Conservation (phyloP, 2,329 filamentous ascomycete species). For the Aspergillus cejpii region DNA sequence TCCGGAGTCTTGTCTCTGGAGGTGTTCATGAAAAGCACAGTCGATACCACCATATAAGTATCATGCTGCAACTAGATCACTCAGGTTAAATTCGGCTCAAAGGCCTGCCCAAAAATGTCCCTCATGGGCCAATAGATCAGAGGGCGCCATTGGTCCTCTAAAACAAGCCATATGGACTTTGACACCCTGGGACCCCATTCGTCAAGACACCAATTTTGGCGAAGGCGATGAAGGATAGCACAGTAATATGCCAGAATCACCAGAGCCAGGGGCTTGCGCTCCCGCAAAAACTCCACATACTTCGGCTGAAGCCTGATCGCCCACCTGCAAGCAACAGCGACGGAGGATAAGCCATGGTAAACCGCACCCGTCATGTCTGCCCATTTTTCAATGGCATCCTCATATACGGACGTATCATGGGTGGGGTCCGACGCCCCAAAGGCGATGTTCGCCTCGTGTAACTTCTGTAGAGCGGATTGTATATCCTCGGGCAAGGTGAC, state of each 20-base stretch:
- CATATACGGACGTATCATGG: constrained; percentile 23
- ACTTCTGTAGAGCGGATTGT: constrained; percentile 13
- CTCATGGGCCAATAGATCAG: constrained; percentile 28
- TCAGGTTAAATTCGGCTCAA: constrained; percentile 9
- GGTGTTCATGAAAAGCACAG: no score
- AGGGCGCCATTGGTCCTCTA: constrained; percentile 30
- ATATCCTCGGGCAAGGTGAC: constrained; percentile 19
- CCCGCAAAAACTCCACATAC: constrained; percentile 34
- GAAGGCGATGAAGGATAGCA: constrained; percentile 53
- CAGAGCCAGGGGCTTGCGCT: constrained; percentile 38
- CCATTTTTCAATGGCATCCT: constrained; percentile 23
- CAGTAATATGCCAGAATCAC: constrained; percentile 58
- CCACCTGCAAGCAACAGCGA: constrained; percentile 41
- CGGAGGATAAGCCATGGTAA: constrained; percentile 45
- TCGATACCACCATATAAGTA: no score
- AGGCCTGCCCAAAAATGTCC: constrained; percentile 25
- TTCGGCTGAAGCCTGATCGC: constrained; percentile 30
- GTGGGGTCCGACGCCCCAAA: constrained; percentile 16
- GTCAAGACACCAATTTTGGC: constrained; percentile 59
- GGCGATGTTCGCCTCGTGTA: constrained; percentile 25
- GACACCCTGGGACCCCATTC: constrained; percentile 61
- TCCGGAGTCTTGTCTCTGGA: neutral
- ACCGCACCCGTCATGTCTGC: constrained; percentile 23
- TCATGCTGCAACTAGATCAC: no score
- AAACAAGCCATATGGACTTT: constrained; percentile 48